A percentile compares a stretch with the other conserved stretches of the same genome.
Evolutionary conservation across 176 grass and related monocot genomes (phyloP).

Genomic region (Zoysia japonica): DNA sequence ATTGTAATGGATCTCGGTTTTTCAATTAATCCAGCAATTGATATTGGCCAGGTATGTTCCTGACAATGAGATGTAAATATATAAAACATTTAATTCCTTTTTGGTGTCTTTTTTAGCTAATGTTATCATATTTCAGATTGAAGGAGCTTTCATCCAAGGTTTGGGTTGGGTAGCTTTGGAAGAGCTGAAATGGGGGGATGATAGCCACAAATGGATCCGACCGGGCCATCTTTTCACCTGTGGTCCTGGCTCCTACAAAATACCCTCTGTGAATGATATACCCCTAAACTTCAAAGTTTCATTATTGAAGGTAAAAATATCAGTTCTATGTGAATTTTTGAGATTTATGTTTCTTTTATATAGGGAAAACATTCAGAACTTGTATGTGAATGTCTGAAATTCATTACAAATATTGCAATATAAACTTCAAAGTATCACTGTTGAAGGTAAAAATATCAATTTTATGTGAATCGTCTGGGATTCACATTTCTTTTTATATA

Average conservation of each 20-base stretch:
- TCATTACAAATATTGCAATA: neutral
- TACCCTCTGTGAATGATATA: too few relatives aligned
- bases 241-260: too few relatives aligned
- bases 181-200: constrained; percentile 97
- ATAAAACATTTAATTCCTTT: too few relatives aligned
- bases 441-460: too few relatives aligned
- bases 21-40: constrained; percentile 96
- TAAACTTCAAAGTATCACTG: neutral
- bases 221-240: constrained; percentile 57
- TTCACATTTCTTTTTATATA: too few relatives aligned
- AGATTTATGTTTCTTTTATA: neutral
- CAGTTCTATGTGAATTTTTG: neutral
- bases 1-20: constrained; percentile 86
- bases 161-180: constrained; percentile 89
- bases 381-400: neutral
- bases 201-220: constrained; percentile 82
- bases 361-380: neutral
- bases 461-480: too few relatives aligned
- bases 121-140: constrained; percentile 46
- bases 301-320: too few relatives aligned
- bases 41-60: constrained; percentile 23
- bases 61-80: constrained; percentile 51
- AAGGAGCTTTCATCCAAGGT: constrained; percentile 44
- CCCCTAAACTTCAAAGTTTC: too few relatives aligned
- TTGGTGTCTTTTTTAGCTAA: constrained; percentile 13